A percentile compares a stretch with the other conserved stretches of the same genome.
These are phyloP conservation scores for Flaveria floridana DNA, from an alignment of 140 eudicot species.

Conservation along the genomic window DNA sequence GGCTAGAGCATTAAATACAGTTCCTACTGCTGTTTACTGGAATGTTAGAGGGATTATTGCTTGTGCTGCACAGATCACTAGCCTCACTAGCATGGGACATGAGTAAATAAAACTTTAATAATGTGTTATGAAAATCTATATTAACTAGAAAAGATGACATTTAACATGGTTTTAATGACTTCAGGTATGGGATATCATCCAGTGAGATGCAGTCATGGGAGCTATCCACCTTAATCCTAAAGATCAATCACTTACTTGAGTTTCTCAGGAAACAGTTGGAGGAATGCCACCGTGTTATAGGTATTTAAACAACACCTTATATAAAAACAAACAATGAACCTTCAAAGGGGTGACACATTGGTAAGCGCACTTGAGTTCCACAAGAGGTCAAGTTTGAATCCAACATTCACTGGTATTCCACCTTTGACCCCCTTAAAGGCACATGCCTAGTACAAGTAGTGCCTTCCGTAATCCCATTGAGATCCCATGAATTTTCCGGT, in stretches of 20 bases:
- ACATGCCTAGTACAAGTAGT: neutral
- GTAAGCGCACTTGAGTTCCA: too few relatives aligned
- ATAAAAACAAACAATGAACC: neutral
- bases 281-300: constrained; percentile 54
- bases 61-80: constrained; percentile 62
- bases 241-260: constrained; percentile 53
- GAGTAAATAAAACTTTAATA: constrained; percentile 42
- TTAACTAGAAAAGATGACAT: neutral
- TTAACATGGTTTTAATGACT: constrained; percentile 17
- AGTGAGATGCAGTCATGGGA: constrained; percentile 65
- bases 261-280: constrained; percentile 49
- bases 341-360: neutral
- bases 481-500: neutral
- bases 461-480: neutral
- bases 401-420: too few relatives aligned
- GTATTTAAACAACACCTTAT: constrained; percentile 25
- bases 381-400: too few relatives aligned
- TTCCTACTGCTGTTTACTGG: constrained; percentile 79
- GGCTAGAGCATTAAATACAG: constrained; percentile 38
- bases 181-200: constrained; percentile 51
- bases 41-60: constrained; percentile 58
- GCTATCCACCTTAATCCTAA: constrained; percentile 53
- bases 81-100: constrained; percentile 71
- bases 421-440: neutral
- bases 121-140: neutral